Evolutionary conservation across 257 asterid species (phyloP), one percentile per base, ranked within the genome.

Genomic region (Solanum medicagineum): DNA sequence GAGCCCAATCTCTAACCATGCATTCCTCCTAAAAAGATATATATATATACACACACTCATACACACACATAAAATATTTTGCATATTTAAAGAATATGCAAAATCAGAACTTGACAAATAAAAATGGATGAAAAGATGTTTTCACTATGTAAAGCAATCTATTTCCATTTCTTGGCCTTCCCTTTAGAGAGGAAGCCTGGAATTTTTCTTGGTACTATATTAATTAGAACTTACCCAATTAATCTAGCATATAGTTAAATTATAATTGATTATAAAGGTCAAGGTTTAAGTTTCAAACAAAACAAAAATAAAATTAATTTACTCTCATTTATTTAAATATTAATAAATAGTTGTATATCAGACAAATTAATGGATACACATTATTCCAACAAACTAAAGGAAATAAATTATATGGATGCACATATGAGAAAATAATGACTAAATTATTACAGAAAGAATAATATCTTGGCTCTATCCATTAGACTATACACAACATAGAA

Each of bases 31-130:
- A 29, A 29, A 29, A 29, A 29, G 29, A 29, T 29, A 29, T 3
- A 32, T 3, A 32, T 3, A 29, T 2, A 2, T 0, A 2, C 32
- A 2, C 32, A 2, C 32, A 29, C 32, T 0, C 32, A 2, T 3
- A 32, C 3, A 0, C 4, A 32, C 4, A 32, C 36, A 32, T 3
- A 32, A 32, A 32, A 32, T 32, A 32, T 32, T 29, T 32, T 32
- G 36, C 36, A 32, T 32, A 32, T 55, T 17, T 16, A 16, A 16
- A 55, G 60, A 19, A 55, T 55, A 4, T 3, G 11, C 19, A 56
- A 56, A 56, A 56, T 56, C 3, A 16, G 3, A 56, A 56, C 17
- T 17, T 7, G 7, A 56, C 1, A 56, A 56, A 22, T 56, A 56
- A 17, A 56, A 17, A 17, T 17, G 17, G 3, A 7, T 56, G 55